Evolutionary conservation across 305 asterid species (phyloP), one percentile per base, ranked within the genome.

Genomic region (Fraxinus xanthoxyloides): DNA sequence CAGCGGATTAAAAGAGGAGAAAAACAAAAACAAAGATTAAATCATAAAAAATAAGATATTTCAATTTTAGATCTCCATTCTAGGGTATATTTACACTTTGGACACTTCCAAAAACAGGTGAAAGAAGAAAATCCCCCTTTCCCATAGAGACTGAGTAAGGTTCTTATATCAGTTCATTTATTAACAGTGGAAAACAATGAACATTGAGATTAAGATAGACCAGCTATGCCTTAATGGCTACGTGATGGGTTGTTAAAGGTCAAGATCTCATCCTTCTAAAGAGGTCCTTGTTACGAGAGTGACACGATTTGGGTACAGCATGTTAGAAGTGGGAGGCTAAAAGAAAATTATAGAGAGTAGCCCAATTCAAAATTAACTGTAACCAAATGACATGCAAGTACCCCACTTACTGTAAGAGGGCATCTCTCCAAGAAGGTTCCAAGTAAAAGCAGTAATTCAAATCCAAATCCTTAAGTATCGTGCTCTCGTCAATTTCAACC

Each of bases 391-490:
- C 28, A 56, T 19, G 26, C 28, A 63, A 63, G 30, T 21, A 23
- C 70, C 77, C 35, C 48, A 91, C 98, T 89, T 89, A 94, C 99
- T 82, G 82, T 78, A 92, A 81, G 12, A 96, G 89, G 34, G 92
- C 85, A 78, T 92, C 93, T 74, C 91, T 88, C 98, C 98, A 94
- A 75, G 97, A 85, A 46, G 97, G 98, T 82, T 96, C 98, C 86
- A 96, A 89, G 88, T 93, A 94, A 84, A 96, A 94, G 87, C 97
- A 89, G 91, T 96, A 96, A 84, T 94, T 92, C 83, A 96, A 89
- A 89, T 96, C 99, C 84, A 95, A 90, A 88, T 95, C 99, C 90
- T 95, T 95, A 65, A 95, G 95, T 87, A 93, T 94, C 56, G 99
- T 94, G 83, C 86, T 91, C 86, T 95, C 99, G 32, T 95, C 98